phyloP scores from a whole-genome alignment of 1,284 basidiomycete species.

The Ceratobasidium sp. region DNA sequence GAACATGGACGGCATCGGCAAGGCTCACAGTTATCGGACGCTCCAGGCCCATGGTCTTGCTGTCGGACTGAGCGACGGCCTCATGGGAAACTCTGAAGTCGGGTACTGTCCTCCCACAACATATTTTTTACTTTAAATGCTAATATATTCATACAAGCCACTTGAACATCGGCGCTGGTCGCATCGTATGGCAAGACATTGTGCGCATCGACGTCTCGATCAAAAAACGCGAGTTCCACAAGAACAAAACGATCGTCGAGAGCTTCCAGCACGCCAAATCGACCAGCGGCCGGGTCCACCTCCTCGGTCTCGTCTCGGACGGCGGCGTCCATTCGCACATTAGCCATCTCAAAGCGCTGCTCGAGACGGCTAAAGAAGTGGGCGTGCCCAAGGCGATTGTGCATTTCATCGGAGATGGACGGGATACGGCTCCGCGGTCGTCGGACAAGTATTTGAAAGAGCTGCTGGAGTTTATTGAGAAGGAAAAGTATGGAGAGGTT shows the following conservation, averaged over 20 bases:
- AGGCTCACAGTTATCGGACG: constrained; percentile 78
- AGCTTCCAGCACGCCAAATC: constrained; percentile 83
- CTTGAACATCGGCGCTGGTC: constrained; percentile 91
- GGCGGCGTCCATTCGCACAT: constrained; percentile 97
- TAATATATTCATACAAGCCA: constrained; percentile 68
- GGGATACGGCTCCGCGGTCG: constrained; percentile 89
- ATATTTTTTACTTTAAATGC: background rate
- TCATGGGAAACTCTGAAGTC: constrained; percentile 97
- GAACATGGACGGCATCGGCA: constrained; percentile 88
- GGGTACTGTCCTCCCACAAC: constrained; percentile 67
- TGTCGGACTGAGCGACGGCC: constrained; percentile 89
- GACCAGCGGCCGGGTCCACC: constrained; percentile 83
- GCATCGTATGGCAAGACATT: constrained; percentile 95
- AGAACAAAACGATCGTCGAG: constrained; percentile 78
- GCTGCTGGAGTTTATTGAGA: constrained; percentile 81
- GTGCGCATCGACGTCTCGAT: constrained; percentile 92
- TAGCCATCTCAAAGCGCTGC: constrained; percentile 85
- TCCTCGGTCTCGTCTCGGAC: constrained; percentile 90
- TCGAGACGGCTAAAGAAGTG: constrained; percentile 88
- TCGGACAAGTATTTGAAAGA: constrained; percentile 80
- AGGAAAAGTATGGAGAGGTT: constrained; percentile 71
- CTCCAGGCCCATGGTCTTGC: constrained; percentile 89
- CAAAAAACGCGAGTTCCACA: constrained; percentile 88
- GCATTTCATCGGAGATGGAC: constrained; percentile 92
- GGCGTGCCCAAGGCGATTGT: constrained; percentile 87